Evolutionary conservation across 2,329 filamentous ascomycete species (phyloP).

Genomic region (Pseudocercospora macadamiae): DNA sequence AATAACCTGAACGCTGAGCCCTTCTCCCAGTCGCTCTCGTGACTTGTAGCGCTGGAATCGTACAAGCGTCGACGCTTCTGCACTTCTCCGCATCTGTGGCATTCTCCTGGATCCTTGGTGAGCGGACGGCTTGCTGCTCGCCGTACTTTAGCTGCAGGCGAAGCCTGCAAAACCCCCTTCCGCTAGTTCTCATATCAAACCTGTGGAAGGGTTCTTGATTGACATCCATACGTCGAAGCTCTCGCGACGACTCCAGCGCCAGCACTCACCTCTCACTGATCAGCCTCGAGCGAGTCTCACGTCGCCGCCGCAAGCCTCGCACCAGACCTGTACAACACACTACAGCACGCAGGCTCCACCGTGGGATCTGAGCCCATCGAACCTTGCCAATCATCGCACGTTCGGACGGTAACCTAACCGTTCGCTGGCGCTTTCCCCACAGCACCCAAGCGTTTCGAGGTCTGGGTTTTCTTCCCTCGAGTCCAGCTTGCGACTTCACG

Average conservation of each 20-base stretch:
- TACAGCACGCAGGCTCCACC: conserved; percentile 21
- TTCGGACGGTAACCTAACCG: conserved; percentile 20
- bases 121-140: conserved; percentile 22
- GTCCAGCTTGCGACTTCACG: conserved; percentile 18
- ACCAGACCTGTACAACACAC: conserved; percentile 20
- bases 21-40: conserved; percentile 20
- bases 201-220: not conserved
- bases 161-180: conserved; percentile 9
- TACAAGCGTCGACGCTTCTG: conserved; percentile 18
- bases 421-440: conserved; percentile 24
- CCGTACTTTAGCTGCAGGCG: conserved; percentile 21
- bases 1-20: conserved; percentile 13
- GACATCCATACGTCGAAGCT: not conserved
- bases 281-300: not conserved
- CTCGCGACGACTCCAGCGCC: conserved; percentile 1
- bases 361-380: conserved; percentile 18
- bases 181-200: not conserved
- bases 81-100: conserved; percentile 25
- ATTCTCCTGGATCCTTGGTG: conserved; percentile 26
- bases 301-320: not conserved
- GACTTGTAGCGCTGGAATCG: conserved; percentile 9
- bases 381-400: conserved; percentile 28
- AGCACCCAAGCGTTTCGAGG: conserved; percentile 22
- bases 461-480: conserved; percentile 16
- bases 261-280: not conserved